These are phyloP conservation scores for Heliamphora exappendiculata DNA, from an alignment of 148 eudicot species.

Conservation along the genomic window DNA sequence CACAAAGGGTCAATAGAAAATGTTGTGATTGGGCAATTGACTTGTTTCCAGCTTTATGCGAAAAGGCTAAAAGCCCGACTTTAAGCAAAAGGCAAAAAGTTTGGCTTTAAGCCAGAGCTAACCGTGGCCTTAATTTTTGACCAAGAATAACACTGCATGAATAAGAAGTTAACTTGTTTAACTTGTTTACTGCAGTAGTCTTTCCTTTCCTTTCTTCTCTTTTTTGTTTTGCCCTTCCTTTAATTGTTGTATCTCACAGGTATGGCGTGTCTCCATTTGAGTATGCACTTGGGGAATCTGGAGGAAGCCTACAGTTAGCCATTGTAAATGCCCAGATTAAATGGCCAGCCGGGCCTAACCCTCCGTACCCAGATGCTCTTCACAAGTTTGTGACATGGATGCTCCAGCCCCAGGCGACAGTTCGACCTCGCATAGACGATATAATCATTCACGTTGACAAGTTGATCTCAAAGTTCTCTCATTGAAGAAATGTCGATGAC, in stretches of 20 bases:
- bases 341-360: slow-evolving; percentile 82
- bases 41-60: no score
- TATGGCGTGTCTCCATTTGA: slow-evolving; percentile 95
- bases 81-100: no score
- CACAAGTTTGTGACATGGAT: slow-evolving; percentile 98
- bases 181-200: no score
- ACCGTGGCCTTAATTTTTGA: no score
- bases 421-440: slow-evolving; percentile 90
- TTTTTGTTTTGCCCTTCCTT: neutral
- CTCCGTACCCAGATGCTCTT: slow-evolving; percentile 81
- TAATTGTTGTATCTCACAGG: slow-evolving; percentile 33
- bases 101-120: no score
- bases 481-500: slow-evolving; percentile 16
- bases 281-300: slow-evolving; percentile 87
- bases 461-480: slow-evolving; percentile 73
- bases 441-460: slow-evolving; percentile 88
- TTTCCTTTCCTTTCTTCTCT: neutral
- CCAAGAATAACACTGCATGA: no score
- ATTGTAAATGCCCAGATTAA: slow-evolving; percentile 81
- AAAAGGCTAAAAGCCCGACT: no score
- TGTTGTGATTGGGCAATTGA: no score
- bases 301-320: slow-evolving; percentile 91
- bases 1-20: no score
- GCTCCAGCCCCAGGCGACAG: slow-evolving; percentile 93
- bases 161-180: no score